Evolutionary conservation across 352 stramenopile genomes (phyloP), one percentile per base, ranked within the genome.

Genomic region (Nothophytophthora sp.): DNA sequence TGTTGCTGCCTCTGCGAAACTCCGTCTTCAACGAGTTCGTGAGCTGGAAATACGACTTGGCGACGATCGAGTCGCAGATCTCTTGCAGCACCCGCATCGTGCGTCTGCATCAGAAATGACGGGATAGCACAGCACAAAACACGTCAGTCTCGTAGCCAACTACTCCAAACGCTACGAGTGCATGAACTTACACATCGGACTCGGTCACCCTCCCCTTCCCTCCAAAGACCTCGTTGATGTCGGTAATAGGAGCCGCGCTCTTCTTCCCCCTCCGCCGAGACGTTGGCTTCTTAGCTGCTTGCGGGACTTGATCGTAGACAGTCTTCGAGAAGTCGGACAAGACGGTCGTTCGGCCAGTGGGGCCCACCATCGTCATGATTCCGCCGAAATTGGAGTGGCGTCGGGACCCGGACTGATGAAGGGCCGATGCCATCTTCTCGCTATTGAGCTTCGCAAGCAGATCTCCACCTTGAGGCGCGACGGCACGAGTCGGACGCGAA

Each of bases 351-450:
- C 77, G 63, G 1, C 83, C 83, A 5, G 76, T 92, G 0, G 81
- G 58, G 2, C 83, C 76, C n/a, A 88, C 70, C 29, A 93, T 78
- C n/a, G 69, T 88, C 43, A 94, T 60, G 44, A 94, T 70, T n/a
- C 86, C 86, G 19, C 86, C 86, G 67, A 96, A 96, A 54, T 96
- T 96, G 7, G 86, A 95, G 46, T 96, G 86, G 1, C 85, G 78
- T 28, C 67, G 65, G 6, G 76, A 85, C 15, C 63, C 50, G 11
- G 57, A 43, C 41, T 77, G 39, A 29, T 60, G 40, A 43, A 67
- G 49, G 52, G 61, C 30, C 29, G 39, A 25, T 54, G 51, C 39
- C 33, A 83, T 85, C 39, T 88, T 91, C 50, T 93, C 78, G 8
- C 46, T 63, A 13, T 64, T 72, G 12, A 91, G 56, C 22, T 83